phyloP scores from a whole-genome alignment of 2,329 filamentous ascomycete genomes.

The Colletotrichum spaethianum region DNA sequence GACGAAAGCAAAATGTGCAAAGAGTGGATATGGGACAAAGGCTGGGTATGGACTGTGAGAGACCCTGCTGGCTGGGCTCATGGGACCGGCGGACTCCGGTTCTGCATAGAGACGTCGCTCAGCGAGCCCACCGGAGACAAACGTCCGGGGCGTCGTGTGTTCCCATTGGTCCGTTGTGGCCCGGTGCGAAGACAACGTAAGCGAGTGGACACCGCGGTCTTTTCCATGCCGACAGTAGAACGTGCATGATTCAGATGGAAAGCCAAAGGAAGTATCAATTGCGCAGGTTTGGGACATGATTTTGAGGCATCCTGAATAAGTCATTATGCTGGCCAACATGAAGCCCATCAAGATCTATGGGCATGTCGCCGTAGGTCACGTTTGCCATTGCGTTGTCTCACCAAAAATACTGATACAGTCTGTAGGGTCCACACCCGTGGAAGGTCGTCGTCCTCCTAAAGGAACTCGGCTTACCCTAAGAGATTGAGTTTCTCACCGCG shows the following conservation, averaged over 20 bases:
- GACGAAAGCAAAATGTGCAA: neutral
- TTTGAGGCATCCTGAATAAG: neutral
- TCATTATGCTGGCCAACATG: neutral
- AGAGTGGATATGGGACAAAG: neutral
- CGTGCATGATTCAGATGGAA: neutral
- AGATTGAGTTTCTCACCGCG: conserved; percentile 43
- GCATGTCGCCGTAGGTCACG: neutral
- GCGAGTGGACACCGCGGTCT: no score
- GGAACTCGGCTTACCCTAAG: conserved; percentile 53
- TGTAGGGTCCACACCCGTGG: conserved; percentile 47
- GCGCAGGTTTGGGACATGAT: neutral
- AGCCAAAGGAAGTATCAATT: neutral
- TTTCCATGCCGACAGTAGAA: no score
- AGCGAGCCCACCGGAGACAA: neutral
- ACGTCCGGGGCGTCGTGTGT: neutral
- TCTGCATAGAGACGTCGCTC: neutral
- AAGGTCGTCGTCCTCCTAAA: conserved; percentile 53
- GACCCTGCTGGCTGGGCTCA: neutral
- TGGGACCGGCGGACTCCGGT: neutral
- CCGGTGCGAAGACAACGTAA: no score
- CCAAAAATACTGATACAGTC: neutral
- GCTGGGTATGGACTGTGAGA: neutral
- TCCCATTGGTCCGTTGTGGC: neutral
- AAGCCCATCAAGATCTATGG: neutral
- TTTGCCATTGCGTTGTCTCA: neutral